Base-by-base conservation (phyloP, 2,329 filamentous ascomycete genomes). In the Phialophora macrospora region DNA sequence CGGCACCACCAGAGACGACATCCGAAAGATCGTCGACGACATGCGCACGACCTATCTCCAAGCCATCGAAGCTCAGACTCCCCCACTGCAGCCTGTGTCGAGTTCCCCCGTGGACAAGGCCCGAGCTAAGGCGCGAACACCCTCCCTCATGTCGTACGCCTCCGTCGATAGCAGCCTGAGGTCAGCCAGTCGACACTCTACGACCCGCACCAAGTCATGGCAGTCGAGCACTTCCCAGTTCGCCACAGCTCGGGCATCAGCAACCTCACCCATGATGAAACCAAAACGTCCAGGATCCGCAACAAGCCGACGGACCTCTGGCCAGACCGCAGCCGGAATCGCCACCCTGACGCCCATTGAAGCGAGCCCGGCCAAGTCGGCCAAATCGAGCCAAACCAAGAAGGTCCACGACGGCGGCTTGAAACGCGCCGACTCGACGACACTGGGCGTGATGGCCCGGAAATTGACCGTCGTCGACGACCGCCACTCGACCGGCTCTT, bases 41-140 rank as follows among this genome's bases (percentile, higher is more conserved):
- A 73, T 73, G 70, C 63, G 72, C 26, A 63, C 65, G 46, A 72
- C 60, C 3, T 73, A 73, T 57, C 63, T 73, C 4, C 64, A 68
- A 46, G 72, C 72, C 22, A 61, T 73, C 17, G 72, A 73, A 52
- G 65, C 66, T 22, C 64, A 63, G 2, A 57, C 68, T 20, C 63
- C 65, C 34, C 64, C 68, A 14, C 57, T 56, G 20, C 57, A 44
- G 26, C 34, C 65, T 22, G 17, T 64, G 22, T 41, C 62, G 26
- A 60, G 63, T 11, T 4, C 57, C 6, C 46, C 68, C 4, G 6
- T 41, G 11, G 51, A 55, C 20, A 71, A 67, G 49, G 24, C 66
- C 55, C 54, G 59, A 30, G 49, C 65, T 8, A 66, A 63, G 46
- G 69, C 67, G 55, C 58, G 66, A 55, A 68, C 70, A 20, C 63